Conservation (phyloP, 2,329 filamentous ascomycete genomes). For the Epichloe bromicola region DNA sequence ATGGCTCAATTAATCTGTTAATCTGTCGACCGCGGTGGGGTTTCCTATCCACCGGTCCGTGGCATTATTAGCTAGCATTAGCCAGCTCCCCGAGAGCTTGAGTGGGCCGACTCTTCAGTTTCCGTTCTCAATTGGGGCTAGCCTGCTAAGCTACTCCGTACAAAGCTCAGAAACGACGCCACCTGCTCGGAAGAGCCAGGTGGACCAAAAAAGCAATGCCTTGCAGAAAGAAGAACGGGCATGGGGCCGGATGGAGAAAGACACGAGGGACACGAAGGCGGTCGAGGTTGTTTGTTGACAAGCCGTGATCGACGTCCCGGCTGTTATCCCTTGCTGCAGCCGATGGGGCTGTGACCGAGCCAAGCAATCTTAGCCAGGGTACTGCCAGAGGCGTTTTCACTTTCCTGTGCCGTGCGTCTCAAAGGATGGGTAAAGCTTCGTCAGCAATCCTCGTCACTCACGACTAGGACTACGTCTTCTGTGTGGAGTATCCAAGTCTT, state of each 20-base stretch:
- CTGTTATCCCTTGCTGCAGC: conserved; percentile 3
- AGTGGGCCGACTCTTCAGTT: conserved; percentile 3
- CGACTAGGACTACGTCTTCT: neutral
- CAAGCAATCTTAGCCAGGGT: neutral
- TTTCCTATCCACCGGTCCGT: conserved; percentile 9
- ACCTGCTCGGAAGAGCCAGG: conserved; percentile 2
- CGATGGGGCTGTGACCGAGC: neutral
- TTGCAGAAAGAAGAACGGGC: conserved; percentile 3
- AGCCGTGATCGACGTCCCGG: conserved; percentile 2
- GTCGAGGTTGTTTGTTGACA: conserved; percentile 1
- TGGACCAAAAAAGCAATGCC: conserved; percentile 6
- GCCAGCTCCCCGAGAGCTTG: neutral
- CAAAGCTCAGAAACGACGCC: conserved; percentile 3
- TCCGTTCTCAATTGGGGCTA: conserved; percentile 3
- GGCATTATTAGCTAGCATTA: neutral
- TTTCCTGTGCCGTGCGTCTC: neutral
- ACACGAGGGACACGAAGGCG: conserved; percentile 1
- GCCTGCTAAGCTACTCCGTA: neutral
- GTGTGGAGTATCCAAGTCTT: neutral
- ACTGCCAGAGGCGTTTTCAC: neutral
- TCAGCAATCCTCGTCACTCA: neutral
- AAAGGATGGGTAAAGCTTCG: neutral
- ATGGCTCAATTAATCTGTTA: too few species aligned
- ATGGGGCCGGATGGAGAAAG: neutral
- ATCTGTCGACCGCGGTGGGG: neutral